Conservation (phyloP, 306 rosid genomes). For the Rosa lucieae region DNA sequence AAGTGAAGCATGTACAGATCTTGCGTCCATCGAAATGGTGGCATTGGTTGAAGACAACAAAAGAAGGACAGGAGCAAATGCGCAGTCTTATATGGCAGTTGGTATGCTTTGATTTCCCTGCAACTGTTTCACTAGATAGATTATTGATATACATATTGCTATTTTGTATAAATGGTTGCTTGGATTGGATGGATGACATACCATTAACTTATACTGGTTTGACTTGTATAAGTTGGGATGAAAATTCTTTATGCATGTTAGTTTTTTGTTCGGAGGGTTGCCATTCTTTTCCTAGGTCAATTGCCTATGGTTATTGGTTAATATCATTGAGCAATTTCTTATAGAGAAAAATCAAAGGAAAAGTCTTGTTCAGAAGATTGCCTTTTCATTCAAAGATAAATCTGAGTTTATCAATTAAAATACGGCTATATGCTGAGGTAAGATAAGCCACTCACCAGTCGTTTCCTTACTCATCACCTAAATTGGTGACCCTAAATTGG, state of each 20-base stretch:
- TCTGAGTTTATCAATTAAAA: not conserved
- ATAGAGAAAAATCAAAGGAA: not conserved
- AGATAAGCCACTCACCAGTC: not conserved
- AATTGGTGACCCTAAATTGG: not conserved
- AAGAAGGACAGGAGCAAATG: conserved; percentile 88
- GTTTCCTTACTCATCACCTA: not conserved
- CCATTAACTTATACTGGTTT: not conserved
- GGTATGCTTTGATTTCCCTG: conserved; percentile 44
- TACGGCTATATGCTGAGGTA: not conserved
- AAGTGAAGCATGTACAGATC: conserved; percentile 56
- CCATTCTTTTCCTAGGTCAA: not conserved
- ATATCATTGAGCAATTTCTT: not conserved
- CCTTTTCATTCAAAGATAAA: not conserved
- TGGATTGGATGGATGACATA: not conserved
- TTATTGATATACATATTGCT: conserved; percentile 4
- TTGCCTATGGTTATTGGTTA: not conserved
- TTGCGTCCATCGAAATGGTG: conserved; percentile 91
- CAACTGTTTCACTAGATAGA: not conserved
- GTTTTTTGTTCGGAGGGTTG: not conserved
- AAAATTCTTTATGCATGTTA: not conserved
- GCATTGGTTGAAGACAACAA: conserved; percentile 95
- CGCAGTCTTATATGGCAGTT: conserved; percentile 83
- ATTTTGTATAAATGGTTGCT: conserved; percentile 4
- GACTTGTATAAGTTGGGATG: not conserved
- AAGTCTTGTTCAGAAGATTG: not conserved